Conservation (phyloP, 805 yeast genomes). For the Yamadazyma paraphyllophila region DNA sequence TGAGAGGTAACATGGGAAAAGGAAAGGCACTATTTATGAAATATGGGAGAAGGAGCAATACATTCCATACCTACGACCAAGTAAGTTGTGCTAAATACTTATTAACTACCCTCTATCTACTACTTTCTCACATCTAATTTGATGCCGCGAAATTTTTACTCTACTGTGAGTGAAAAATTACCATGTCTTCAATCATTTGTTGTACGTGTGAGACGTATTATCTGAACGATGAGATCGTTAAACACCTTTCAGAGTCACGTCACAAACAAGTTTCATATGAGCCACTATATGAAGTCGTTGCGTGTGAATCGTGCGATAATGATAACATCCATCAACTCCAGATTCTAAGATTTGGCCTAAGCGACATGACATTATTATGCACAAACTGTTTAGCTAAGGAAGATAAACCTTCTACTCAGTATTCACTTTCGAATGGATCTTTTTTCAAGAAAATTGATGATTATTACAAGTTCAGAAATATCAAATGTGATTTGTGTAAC, state of each 20-base stretch:
- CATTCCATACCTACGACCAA: too few relatives aligned
- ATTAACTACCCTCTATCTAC: too few relatives aligned
- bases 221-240: conserved; percentile 37
- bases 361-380: conserved; percentile 53
- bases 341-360: conserved; percentile 52
- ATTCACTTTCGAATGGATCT: conserved; percentile 54
- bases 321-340: conserved; percentile 52
- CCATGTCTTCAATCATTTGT: conserved; percentile 11
- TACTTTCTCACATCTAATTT: too few relatives aligned
- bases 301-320: conserved; percentile 58
- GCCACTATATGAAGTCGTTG: conserved; percentile 38
- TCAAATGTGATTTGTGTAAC: conserved; percentile 47
- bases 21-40: too few relatives aligned
- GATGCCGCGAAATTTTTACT: too few relatives aligned
- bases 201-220: conserved; percentile 12
- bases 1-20: too few relatives aligned
- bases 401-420: conserved; percentile 48
- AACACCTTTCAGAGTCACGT: conserved; percentile 52
- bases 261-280: conserved; percentile 46
- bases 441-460: conserved; percentile 47
- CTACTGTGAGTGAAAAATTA: conserved; percentile 1
- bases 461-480: conserved; percentile 50
- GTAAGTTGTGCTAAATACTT: too few relatives aligned
- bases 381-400: conserved; percentile 40
- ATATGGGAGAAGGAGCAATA: too few relatives aligned